These are phyloP conservation scores for Aplosporella prunicola DNA, from an alignment of 2,329 filamentous ascomycete species.

Conservation along the genomic window DNA sequence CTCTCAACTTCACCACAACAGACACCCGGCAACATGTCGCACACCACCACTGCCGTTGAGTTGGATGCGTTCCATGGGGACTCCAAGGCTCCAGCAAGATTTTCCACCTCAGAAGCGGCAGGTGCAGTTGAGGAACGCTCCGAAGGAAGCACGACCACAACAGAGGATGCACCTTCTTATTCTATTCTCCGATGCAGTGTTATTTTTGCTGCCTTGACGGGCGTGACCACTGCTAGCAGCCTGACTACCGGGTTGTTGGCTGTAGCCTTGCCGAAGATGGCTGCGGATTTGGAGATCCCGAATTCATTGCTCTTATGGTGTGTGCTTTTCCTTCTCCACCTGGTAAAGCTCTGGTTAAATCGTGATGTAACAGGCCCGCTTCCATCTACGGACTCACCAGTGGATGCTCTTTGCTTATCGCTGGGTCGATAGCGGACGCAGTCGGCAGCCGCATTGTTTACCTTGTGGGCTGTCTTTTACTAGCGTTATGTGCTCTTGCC, in stretches of 20 bases:
- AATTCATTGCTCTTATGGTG: slow-evolving; percentile 23
- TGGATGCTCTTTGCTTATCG: slow-evolving; percentile 41
- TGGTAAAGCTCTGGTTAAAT: too few relatives aligned
- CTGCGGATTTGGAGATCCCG: slow-evolving; percentile 19
- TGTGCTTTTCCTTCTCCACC: not conserved
- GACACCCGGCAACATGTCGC: too few relatives aligned
- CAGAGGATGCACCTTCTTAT: not conserved
- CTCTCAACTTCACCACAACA: too few relatives aligned
- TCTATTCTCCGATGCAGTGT: not conserved
- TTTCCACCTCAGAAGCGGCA: too few relatives aligned
- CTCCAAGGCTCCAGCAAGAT: too few relatives aligned
- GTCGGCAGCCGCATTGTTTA: slow-evolving; percentile 41
- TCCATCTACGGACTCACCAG: slow-evolving; percentile 34
- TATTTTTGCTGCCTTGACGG: not conserved
- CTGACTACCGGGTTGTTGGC: slow-evolving; percentile 29
- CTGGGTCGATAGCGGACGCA: slow-evolving; percentile 43
- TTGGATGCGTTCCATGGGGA: too few relatives aligned
- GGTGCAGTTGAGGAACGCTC: too few relatives aligned
- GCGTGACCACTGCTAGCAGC: slow-evolving; percentile 8
- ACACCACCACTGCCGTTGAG: too few relatives aligned
- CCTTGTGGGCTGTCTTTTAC: slow-evolving; percentile 31
- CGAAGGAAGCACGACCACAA: too few relatives aligned
- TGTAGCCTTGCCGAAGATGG: slow-evolving; percentile 36
- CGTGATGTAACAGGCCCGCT: slow-evolving; percentile 20
- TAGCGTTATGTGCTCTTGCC: slow-evolving; percentile 34